Evolutionary conservation across 768 basidiomycete genomes (phyloP).

Genomic region (Lanmaoa rubissima): DNA sequence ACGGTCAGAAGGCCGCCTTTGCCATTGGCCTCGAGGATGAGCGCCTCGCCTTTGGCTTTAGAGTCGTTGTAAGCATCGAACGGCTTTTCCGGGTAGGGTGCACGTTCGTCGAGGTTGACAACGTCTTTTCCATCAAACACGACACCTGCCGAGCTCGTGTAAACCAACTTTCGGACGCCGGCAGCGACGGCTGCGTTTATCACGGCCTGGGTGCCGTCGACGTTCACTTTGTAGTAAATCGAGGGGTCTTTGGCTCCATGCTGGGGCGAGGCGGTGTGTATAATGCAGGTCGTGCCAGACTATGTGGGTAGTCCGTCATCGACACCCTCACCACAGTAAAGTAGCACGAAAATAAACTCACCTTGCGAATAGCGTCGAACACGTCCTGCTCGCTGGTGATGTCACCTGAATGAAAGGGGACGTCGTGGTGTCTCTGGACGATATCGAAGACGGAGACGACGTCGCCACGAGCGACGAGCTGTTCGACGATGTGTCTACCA

Average conservation of each 20-base stretch:
- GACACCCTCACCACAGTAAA: background rate
- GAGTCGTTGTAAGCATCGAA: constrained; percentile 94
- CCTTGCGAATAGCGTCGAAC: constrained; percentile 69
- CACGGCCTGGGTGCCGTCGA: constrained; percentile 83
- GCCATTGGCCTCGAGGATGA: constrained; percentile 85
- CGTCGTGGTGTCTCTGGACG: constrained; percentile 85
- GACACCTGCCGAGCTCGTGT: constrained; percentile 90
- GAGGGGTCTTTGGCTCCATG: constrained; percentile 66
- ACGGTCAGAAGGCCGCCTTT: constrained; percentile 83
- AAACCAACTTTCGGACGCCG: constrained; percentile 84
- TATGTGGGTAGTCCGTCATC: constrained; percentile 25
- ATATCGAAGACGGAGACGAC: constrained; percentile 87
- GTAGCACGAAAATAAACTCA: constrained; percentile 30
- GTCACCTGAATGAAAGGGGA: constrained; percentile 87
- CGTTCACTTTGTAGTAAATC: constrained; percentile 90
- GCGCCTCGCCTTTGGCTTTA: constrained; percentile 83
- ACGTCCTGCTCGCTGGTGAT: constrained; percentile 78
- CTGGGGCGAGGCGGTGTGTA: constrained; percentile 90
- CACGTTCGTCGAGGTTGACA: constrained; percentile 85
- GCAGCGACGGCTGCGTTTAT: constrained; percentile 75
- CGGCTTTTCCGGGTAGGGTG: constrained; percentile 66
- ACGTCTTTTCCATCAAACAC: constrained; percentile 82
- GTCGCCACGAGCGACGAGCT: constrained; percentile 75
- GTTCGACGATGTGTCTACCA: constrained; percentile 87
- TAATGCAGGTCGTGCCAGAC: constrained; percentile 85